Evolutionary conservation across 345 rosid species (phyloP).

Genomic region (Populus alba): DNA sequence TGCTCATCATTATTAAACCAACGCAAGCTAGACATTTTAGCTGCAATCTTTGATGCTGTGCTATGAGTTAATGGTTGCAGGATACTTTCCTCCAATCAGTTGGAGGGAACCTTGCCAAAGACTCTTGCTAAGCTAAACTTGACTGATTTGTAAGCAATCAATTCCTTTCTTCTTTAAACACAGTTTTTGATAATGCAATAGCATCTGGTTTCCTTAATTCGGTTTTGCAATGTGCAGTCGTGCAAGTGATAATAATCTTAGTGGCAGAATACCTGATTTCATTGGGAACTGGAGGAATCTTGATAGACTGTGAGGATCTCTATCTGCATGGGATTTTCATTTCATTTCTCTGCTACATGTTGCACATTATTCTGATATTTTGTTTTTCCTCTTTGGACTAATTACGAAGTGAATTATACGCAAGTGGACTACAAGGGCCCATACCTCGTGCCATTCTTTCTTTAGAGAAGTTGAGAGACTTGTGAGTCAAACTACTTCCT

Average conservation of each 20-base stretch:
- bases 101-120: background rate
- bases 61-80: no score
- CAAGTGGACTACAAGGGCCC: no score
- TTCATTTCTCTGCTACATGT: background rate
- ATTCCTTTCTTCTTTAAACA: background rate
- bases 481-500: background rate
- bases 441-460: no score
- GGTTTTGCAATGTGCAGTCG: slow-evolving; percentile 12
- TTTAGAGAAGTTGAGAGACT: no score
- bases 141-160: background rate
- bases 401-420: no score
- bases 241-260: slow-evolving; percentile 14
- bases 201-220: background rate
- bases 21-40: no score
- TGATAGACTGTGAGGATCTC: slow-evolving; percentile 5
- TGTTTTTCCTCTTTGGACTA: no score
- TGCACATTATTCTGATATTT: background rate
- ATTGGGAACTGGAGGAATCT: slow-evolving; percentile 11
- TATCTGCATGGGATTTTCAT: background rate
- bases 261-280: slow-evolving; percentile 18
- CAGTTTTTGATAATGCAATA: background rate
- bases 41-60: no score
- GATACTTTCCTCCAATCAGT: no score
- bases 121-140: background rate
- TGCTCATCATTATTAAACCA: no score